phyloP scores from a whole-genome alignment of 805 yeast species.

The Lachancea dasiensis region DNA sequence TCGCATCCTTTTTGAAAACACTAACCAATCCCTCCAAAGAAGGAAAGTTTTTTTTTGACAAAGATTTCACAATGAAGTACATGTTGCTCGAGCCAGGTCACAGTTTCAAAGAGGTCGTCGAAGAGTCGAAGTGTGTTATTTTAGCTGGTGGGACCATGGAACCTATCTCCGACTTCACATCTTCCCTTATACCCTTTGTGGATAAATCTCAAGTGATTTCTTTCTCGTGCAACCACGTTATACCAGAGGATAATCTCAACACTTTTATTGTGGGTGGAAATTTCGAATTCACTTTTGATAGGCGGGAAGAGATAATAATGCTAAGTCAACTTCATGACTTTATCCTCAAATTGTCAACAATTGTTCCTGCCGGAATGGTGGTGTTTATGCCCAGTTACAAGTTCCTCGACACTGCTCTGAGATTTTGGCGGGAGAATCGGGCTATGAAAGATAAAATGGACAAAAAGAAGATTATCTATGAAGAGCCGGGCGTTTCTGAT shows the following conservation, averaged over 20 bases:
- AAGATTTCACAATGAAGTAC: constrained; percentile 46
- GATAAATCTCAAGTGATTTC: constrained; percentile 54
- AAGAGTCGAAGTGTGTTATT: constrained; percentile 60
- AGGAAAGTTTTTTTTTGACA: constrained; percentile 65
- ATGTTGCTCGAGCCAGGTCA: constrained; percentile 75
- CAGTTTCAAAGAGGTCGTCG: constrained; percentile 58
- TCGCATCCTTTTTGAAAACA: constrained; percentile 57
- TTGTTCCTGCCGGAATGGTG: constrained; percentile 71
- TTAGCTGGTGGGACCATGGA: constrained; percentile 79
- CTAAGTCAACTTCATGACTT: constrained; percentile 42
- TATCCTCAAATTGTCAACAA: constrained; percentile 18
- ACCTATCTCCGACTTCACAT: constrained; percentile 5
- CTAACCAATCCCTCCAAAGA: constrained; percentile 71
- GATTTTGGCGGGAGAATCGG: constrained; percentile 43
- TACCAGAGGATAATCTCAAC: constrained; percentile 60
- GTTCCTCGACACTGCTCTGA: constrained; percentile 49
- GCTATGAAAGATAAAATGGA: constrained; percentile 33
- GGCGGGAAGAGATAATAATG: constrained; percentile 44
- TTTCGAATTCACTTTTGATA: constrained; percentile 66
- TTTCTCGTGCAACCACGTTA: constrained; percentile 79
- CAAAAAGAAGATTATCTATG: constrained; percentile 49
- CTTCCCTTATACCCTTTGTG: constrained; percentile 22
- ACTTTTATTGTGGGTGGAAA: constrained; percentile 46
- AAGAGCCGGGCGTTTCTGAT: constrained; percentile 44
- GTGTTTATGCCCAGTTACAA: constrained; percentile 81